These are phyloP conservation scores for Trypanosoma scelopori DNA, from an alignment of 208 protist genomes.

Conservation along the genomic window DNA sequence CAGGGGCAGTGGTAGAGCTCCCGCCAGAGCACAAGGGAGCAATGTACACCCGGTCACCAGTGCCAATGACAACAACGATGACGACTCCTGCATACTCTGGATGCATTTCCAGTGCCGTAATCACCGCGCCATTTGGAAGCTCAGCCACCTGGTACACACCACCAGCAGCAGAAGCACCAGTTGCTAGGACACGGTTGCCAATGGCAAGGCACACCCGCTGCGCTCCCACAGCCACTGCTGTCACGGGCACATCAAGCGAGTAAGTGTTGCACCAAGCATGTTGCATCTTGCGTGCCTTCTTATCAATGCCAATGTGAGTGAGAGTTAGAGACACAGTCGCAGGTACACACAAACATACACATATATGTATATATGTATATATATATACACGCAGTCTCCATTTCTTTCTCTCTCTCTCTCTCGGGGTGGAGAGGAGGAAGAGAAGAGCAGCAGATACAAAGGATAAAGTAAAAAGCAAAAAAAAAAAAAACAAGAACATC, in stretches of 20 bases:
- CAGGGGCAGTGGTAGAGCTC: neutral
- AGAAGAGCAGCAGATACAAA: neutral
- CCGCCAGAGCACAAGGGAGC: neutral
- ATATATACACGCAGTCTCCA: too few species aligned
- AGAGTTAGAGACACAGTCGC: too few species aligned
- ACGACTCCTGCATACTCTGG: neutral
- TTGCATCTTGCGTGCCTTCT: neutral
- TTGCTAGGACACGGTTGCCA: constrained; percentile 35
- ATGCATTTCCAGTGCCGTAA: constrained; percentile 28
- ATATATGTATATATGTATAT: too few species aligned
- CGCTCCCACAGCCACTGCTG: constrained; percentile 27
- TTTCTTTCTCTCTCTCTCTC: too few species aligned
- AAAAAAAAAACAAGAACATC: neutral
- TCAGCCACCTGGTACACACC: constrained; percentile 4
- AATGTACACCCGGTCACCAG: constrained; percentile 12
- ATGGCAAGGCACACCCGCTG: constrained; percentile 35
- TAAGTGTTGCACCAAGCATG: neutral
- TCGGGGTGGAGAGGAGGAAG: neutral
- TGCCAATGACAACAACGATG: constrained; percentile 21
- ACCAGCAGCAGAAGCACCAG: neutral
- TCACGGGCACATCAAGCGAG: constrained; percentile 34
- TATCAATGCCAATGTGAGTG: neutral
- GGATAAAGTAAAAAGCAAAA: neutral
- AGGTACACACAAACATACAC: neutral
- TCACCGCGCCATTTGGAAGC: constrained; percentile 34